Evolutionary conservation across 2,329 filamentous ascomycete species (phyloP), one percentile per base, ranked within the genome.

Genomic region (Penicillium hesseltinei): DNA sequence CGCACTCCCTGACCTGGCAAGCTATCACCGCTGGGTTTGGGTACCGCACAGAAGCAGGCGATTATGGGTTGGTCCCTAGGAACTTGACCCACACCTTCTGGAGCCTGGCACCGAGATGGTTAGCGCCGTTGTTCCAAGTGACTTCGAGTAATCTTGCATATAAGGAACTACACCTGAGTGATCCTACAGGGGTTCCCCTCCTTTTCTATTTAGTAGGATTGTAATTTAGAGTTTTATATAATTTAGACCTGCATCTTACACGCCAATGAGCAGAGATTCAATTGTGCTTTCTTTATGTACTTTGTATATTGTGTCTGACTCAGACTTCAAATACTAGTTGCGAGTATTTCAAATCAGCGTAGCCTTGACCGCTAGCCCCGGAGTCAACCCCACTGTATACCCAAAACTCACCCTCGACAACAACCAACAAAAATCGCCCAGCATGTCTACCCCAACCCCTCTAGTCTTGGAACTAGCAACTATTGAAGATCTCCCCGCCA

Each of bases 41-140:
- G 71, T 77, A 2, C 64, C 25, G 64, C 68, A 9, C 58, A 59
- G 5, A 68, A 73, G 31, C 11, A 13, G 3, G 78, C 1, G 79
- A 81, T 59, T 80, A 78, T 57, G 78, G 78, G 38, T 76, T 76
- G 5, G 76, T 80, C 0, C 74, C 77, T 0, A 69, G 70, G 21
- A 76, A 80, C 58, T 80, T 77, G 1, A 78, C 75, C 1, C 80
- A 81, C 58, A 79, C 78, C 3, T 81, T 81, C 69, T 77, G 80
- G 62, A 70, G 80, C 17, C 62, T 79, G 13, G 81, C 53, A 77
- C 78, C 0, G 75, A 81, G 60, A 73, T 81, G 65, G 71, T 77
- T 2, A 79, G 79, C 2, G 71, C 79, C 0, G 76, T 81, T 45
- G 69, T 72, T 8, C 79, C 79, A 3, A 78, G 80, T 33, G 78